A percentile compares a stretch with the other conserved stretches of the same genome.
Conservation (phyloP, 176 grass and related monocot species). For the Cocos nucifera region DNA sequence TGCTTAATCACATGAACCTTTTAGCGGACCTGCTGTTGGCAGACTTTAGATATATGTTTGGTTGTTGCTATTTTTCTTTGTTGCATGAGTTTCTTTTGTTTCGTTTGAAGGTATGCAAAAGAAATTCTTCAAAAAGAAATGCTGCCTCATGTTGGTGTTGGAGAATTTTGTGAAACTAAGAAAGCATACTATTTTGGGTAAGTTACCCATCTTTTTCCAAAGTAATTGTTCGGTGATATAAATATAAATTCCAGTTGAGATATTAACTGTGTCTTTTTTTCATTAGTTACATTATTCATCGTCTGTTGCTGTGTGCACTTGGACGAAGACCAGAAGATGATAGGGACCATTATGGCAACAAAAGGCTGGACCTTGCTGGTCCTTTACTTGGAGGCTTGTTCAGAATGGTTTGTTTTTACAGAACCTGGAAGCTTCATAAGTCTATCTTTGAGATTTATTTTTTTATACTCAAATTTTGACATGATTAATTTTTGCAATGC, state of each 20-base stretch:
- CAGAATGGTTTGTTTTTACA: constrained; percentile 68
- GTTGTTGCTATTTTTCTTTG: neutral
- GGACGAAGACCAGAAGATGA: constrained; percentile 97
- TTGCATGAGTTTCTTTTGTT: constrained; percentile 7
- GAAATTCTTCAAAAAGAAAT: constrained; percentile 99
- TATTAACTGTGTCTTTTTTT: constrained; percentile 20
- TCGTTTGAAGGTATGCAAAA: constrained; percentile 60
- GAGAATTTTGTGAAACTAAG: constrained; percentile 96
- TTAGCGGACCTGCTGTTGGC: neutral
- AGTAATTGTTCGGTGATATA: too few relatives aligned
- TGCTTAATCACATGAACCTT: neutral
- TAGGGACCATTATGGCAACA: constrained; percentile 98
- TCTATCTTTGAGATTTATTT: constrained; percentile 8
- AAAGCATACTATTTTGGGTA: constrained; percentile 99
- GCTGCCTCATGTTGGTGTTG: constrained; percentile 96
- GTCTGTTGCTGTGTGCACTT: constrained; percentile 85
- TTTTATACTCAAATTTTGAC: constrained; percentile 8
- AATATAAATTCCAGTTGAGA: neutral
- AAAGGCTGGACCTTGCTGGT: constrained; percentile 99
- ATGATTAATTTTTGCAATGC: constrained; percentile 15
- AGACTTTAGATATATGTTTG: too few relatives aligned
- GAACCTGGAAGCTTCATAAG: constrained; percentile 12
- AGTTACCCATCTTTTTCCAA: constrained; percentile 2
- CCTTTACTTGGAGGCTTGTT: constrained; percentile 89
- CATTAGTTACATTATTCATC: constrained; percentile 97